Evolutionary conservation across 164 flowering plant genomes (phyloP).

Genomic region (Kingdonia uniflora): DNA sequence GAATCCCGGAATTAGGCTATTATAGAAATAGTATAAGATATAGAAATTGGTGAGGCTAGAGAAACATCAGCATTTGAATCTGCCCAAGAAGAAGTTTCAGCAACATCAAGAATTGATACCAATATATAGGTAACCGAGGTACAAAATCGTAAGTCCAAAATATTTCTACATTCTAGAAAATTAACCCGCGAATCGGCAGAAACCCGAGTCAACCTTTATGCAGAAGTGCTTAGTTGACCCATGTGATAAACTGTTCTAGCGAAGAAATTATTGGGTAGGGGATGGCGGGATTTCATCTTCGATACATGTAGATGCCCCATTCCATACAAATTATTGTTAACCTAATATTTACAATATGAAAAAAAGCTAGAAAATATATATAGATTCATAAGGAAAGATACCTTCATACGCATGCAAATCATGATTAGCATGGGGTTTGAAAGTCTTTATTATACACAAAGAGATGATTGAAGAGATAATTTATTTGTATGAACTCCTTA

Average conservation of each 20-base stretch:
- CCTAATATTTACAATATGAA: conserved; percentile 27
- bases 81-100: conserved; percentile 42
- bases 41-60: conserved; percentile 45
- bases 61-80: conserved; percentile 24
- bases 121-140: not conserved
- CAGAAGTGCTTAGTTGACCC: conserved; percentile 10
- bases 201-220: conserved; percentile 11
- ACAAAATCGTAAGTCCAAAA: not conserved
- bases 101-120: conserved; percentile 7
- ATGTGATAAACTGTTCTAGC: conserved; percentile 14
- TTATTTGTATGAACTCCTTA: not conserved
- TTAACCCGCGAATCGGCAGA: conserved; percentile 37
- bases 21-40: conserved; percentile 57
- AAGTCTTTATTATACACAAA: not conserved
- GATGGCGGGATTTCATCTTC: conserved; percentile 75
- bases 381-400: no score
- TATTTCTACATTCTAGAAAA: not conserved
- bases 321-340: conserved; percentile 88
- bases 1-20: no score
- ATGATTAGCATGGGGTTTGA: not conserved
- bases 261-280: conserved; percentile 42
- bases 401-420: no score
- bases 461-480: not conserved
- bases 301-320: conserved; percentile 90
- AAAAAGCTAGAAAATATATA: not conserved